phyloP scores from a whole-genome alignment of 768 basidiomycete species.

The Porpolomopsis calyptriformis region DNA sequence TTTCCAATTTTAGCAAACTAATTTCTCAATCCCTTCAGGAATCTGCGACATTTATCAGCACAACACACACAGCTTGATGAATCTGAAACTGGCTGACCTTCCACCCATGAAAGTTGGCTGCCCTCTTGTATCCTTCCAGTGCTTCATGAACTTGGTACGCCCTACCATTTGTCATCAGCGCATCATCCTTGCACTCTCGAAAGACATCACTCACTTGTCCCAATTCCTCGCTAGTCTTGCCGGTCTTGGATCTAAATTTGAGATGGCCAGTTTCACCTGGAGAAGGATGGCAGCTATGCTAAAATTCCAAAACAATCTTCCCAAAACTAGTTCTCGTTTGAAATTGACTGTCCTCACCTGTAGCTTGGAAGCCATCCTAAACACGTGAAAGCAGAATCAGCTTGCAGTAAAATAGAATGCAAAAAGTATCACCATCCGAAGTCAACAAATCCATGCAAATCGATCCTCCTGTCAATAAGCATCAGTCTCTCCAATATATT shows the following conservation, averaged over 20 bases:
- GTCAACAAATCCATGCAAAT: slow-evolving; percentile 70
- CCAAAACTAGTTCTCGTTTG: background rate
- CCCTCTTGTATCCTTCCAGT: slow-evolving; percentile 51
- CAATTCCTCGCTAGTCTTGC: slow-evolving; percentile 47
- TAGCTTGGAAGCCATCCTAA: slow-evolving; percentile 62
- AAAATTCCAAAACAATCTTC: background rate
- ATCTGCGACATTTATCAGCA: background rate
- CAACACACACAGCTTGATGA: too few species aligned
- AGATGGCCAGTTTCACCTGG: slow-evolving; percentile 62
- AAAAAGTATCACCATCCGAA: slow-evolving; percentile 38
- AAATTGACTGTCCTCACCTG: slow-evolving; percentile 24
- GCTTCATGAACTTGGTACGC: slow-evolving; percentile 48
- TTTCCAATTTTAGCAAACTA: background rate
- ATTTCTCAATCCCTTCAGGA: background rate
- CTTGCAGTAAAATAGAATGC: background rate
- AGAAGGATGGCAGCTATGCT: slow-evolving; percentile 43
- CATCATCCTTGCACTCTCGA: background rate
- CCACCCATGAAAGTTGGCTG: slow-evolving; percentile 58
- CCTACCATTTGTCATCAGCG: slow-evolving; percentile 14
- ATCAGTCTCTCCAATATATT: background rate
- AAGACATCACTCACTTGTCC: slow-evolving; percentile 32
- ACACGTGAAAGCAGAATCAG: background rate
- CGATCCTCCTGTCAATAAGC: slow-evolving; percentile 39
- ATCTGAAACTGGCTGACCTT: slow-evolving; percentile 25
- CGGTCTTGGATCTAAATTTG: slow-evolving; percentile 52